These are phyloP conservation scores for Nadsonia starkeyi-henricii DNA, from an alignment of 1,139 yeast genomes.

Conservation along the genomic window DNA sequence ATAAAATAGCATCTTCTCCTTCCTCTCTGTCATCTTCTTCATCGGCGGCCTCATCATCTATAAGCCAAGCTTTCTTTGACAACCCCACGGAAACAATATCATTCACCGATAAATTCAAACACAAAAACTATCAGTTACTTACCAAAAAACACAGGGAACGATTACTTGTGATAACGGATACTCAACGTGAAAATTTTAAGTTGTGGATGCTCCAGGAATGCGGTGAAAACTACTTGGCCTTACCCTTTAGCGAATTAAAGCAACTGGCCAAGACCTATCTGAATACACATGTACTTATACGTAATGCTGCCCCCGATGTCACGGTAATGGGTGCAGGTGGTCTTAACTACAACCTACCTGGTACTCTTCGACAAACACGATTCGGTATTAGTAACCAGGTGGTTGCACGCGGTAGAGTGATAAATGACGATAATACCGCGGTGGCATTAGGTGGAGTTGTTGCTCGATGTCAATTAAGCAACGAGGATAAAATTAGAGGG, in stretches of 20 bases:
- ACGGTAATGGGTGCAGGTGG: slow-evolving; percentile 14
- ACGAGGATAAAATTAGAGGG: not conserved
- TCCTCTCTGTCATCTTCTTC: not conserved
- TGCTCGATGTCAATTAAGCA: slow-evolving; percentile 2
- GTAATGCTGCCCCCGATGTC: not conserved
- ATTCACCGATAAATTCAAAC: not conserved
- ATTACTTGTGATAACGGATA: not conserved
- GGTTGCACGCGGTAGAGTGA: slow-evolving; percentile 9
- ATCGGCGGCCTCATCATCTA: not conserved
- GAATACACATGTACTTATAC: not conserved
- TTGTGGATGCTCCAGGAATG: not conserved
- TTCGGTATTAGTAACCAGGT: slow-evolving; percentile 6
- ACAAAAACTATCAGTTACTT: not conserved
- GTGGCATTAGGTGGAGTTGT: slow-evolving; percentile 12
- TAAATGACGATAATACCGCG: slow-evolving; percentile 7
- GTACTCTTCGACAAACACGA: slow-evolving; percentile 11
- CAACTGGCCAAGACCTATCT: not conserved
- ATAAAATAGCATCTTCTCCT: not conserved
- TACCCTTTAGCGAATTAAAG: not conserved
- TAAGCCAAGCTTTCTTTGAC: not conserved
- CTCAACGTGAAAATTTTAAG: not conserved
- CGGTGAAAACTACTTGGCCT: not conserved
- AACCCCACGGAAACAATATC: not conserved
- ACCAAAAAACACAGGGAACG: not conserved
- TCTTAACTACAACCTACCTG: slow-evolving; percentile 12